Evolutionary conservation across 1,284 basidiomycete genomes (phyloP), one percentile per base, ranked within the genome.

Genomic region (Cystobasidium slooffiae): DNA sequence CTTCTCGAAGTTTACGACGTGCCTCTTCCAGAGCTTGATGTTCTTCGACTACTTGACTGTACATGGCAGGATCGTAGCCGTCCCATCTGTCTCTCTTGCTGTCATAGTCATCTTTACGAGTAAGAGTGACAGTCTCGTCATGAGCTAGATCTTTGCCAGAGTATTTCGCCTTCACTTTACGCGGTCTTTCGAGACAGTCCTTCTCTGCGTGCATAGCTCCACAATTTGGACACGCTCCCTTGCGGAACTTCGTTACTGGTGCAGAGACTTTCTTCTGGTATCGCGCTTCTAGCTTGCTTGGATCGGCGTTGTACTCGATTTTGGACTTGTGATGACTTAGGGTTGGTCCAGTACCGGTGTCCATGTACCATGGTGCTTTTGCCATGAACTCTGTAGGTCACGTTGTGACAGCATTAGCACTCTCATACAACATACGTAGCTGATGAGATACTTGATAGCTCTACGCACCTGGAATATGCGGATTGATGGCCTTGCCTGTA

Each of bases 41-140:
- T 83, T 98, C 95, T 14, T 96, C 92, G 79, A 97, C 93, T 24
- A 98, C 89, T 77, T 84, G 86, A 80, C 46, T 89, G 83, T 98
- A 93, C 81, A 91, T 90, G 5, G 89, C 84, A 5, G 94, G 88
- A 81, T 99, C 94, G 82, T 99, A 99, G 4, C 97, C 97, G 82
- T 98, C 98, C 95, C 97, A 99, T 70, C 97, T 84, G 82, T 99
- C 97, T 55, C 97, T 88, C 84, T 99, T 99, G 55, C 93, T 93
- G 79, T 92, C 96, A 80, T 94, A 99, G 18, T 92, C 93, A n/a
- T 85, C 82, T 46, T 78, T 76, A 6, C 77, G 75, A 56, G 76
- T 65, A 72, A 9, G 88, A 84, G 20, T 94, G 86, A 0, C 84
- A 31, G 94, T 83, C 81, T 99, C 97, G 83, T 99, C 97, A 1